phyloP scores from a whole-genome alignment of 2,329 filamentous ascomycete species.

The Neofusicoccum ribis region DNA sequence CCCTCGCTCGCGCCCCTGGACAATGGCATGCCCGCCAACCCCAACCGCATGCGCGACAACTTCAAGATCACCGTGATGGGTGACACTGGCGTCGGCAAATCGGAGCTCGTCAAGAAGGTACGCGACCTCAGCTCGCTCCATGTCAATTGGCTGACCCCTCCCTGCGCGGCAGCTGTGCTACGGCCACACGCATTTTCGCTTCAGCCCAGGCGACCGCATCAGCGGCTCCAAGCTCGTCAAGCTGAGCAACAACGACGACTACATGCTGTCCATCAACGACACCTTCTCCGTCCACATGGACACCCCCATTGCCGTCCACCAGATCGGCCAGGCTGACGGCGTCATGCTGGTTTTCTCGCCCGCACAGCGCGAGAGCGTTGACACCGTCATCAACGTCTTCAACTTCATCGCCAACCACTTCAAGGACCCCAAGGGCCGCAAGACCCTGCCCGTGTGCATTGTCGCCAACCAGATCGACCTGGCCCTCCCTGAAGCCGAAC shows the following conservation, averaged over 20 bases:
- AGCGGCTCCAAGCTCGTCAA: constrained; percentile 8
- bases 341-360: constrained; percentile 9
- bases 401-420: constrained; percentile 13
- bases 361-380: not conserved
- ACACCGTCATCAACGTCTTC: constrained; percentile 13
- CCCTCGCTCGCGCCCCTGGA: not conserved
- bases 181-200: constrained; percentile 12
- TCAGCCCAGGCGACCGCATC: constrained; percentile 13
- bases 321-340: constrained; percentile 15
- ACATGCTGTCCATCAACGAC: constrained; percentile 16
- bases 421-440: constrained; percentile 12
- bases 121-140: not conserved
- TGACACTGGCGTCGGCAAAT: constrained; percentile 1
- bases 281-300: constrained; percentile 16
- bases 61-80: constrained; percentile 16
- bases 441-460: not conserved
- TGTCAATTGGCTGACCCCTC: not conserved
- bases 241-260: constrained; percentile 12
- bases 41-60: constrained; percentile 16
- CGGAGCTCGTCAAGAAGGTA: constrained; percentile 8
- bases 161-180: not conserved
- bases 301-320: constrained; percentile 6
- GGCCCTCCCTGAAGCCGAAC: not conserved
- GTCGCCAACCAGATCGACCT: constrained; percentile 13
- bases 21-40: constrained; percentile 11